Base-by-base conservation (phyloP, 2,329 filamentous ascomycete genomes). In the Aspergillus fumigatiaffinis region DNA sequence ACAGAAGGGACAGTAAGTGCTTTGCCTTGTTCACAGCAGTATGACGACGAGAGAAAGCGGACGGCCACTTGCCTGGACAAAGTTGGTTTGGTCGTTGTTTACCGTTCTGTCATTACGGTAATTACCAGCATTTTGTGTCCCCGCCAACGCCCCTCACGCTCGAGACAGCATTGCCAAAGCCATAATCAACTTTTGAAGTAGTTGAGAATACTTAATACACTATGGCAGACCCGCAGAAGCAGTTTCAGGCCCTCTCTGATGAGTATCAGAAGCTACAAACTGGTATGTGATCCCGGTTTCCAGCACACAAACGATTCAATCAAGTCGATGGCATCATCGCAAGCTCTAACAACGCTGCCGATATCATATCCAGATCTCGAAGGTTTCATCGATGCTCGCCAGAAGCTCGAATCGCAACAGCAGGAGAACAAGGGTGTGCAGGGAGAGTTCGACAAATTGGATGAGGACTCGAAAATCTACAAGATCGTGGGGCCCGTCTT, bases 401-500 rank as follows among this genome's bases (percentile, higher is more conserved):
- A 99, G 78, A 95, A 90, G 76, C 86, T 99, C 6, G 92, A 97
- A 73, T 78, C 92, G 6, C 94, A 99, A 75, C 90, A 90, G 73
- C 91, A 96, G 71, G 94, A 99, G 75, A 99, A 97, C 72, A 78
- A 87, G 51, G 87, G 89, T 17, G 94, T 99, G 9, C 87, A 95
- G 73, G 89, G 90, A 87, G 93, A 97, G 75, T 97, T 97, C 73
- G 82, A 85, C 44, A 82, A 83, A 54, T 81, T 97, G 58, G 84
- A 87, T 66, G 88, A 92, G 41, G 89, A 88, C 66, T 89, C 95
- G 69, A 91, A 87, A 62, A 96, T 99, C 74, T 99, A 96, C 84
- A 99, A 97, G 77, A 85, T 97, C 46, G 87, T 96, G 50, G 94
- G 94, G 0, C 94, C 94, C 0, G 90, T 97, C 6, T 79, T 99